Evolutionary conservation across 805 yeast species (phyloP).

Genomic region (Zygoascus ofunaensis): DNA sequence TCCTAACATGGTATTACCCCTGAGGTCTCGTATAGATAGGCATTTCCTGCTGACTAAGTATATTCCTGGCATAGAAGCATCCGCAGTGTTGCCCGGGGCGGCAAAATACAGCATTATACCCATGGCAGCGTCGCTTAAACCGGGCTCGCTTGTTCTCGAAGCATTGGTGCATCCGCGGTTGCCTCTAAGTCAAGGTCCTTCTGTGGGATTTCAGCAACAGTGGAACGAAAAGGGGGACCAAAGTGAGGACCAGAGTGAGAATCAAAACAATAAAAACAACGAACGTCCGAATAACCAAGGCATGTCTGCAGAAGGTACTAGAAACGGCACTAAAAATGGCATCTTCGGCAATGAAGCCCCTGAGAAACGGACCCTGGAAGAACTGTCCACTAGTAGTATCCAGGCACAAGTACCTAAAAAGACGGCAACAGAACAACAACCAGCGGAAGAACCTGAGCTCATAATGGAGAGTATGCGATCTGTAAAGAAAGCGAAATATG

Average conservation of each 20-base stretch:
- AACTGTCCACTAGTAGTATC: neutral
- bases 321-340: no score
- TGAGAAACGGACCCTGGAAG: neutral
- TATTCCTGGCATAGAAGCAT: conserved; percentile 35
- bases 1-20: conserved; percentile 48
- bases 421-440: no score
- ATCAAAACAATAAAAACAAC: neutral
- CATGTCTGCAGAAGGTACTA: no score
- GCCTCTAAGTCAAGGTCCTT: conserved; percentile 35
- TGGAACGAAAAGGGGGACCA: no score
- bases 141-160: conserved; percentile 46
- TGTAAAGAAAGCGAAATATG: no score
- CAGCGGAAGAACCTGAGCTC: no score
- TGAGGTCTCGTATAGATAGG: conserved; percentile 48
- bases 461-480: no score
- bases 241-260: neutral
- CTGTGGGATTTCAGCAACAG: neutral
- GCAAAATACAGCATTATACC: conserved; percentile 63
- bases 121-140: conserved; percentile 45
- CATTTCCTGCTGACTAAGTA: conserved; percentile 31
- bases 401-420: no score
- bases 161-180: conserved; percentile 62
- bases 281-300: no score
- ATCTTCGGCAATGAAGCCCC: no score
- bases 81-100: conserved; percentile 62